Percentiles rank a stretch among this genome's conserved stretches.
phyloP scores from a whole-genome alignment of 805 yeast genomes.

The Kuraishia piskuri region DNA sequence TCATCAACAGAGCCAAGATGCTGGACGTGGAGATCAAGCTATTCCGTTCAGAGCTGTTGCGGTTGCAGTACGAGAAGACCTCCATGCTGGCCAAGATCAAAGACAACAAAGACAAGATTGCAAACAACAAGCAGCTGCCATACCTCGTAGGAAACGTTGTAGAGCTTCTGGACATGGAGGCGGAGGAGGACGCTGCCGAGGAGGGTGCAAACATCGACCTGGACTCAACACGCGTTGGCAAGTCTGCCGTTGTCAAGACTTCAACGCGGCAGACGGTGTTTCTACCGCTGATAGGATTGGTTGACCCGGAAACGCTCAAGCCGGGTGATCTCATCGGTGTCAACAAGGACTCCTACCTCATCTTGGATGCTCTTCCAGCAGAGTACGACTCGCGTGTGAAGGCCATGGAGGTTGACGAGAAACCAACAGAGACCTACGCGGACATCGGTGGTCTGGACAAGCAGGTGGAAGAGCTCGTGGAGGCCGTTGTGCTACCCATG shows the following conservation, averaged over 20 bases:
- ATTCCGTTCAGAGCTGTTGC: constrained; percentile 84
- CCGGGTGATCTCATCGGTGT: constrained; percentile 99
- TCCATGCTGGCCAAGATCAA: constrained; percentile 90
- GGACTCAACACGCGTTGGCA: constrained; percentile 85
- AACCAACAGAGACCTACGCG: constrained; percentile 93
- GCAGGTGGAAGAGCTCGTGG: constrained; percentile 96
- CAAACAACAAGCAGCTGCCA: constrained; percentile 91
- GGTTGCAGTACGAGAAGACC: constrained; percentile 85
- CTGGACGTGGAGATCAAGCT: constrained; percentile 93
- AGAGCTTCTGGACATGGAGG: constrained; percentile 82
- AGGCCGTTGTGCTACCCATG: constrained; percentile 97
- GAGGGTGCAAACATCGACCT: constrained; percentile 95
- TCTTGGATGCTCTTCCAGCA: constrained; percentile 90
- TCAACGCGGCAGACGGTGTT: constrained; percentile 97
- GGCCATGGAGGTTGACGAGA: constrained; percentile 98
- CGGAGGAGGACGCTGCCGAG: constrained; percentile 71
- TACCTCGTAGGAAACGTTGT: constrained; percentile 95
- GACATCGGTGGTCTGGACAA: constrained; percentile 98
- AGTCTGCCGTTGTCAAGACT: constrained; percentile 97
- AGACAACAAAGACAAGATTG: constrained; percentile 93
- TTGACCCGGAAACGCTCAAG: constrained; percentile 81
- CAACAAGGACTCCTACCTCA: constrained; percentile 90
- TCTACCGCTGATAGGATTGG: constrained; percentile 90
- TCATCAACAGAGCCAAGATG: constrained; percentile 76
- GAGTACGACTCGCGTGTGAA: constrained; percentile 97